Base-by-base conservation (phyloP, 2,329 filamentous ascomycete species). In the Ilyonectria sp. region DNA sequence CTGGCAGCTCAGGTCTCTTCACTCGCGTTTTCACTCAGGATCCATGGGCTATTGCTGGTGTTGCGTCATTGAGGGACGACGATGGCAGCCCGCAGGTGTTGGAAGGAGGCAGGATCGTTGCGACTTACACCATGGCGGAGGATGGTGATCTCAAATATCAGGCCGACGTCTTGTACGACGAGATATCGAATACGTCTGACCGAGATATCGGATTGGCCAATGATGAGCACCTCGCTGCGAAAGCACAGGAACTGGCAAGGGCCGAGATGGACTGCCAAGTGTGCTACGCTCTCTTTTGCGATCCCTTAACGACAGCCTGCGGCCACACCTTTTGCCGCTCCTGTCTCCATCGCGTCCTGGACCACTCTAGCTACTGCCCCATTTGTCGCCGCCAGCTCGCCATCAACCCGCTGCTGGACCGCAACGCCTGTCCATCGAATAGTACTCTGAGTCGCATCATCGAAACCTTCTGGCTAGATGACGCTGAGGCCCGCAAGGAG, bases 321-420 rank as follows among this genome's bases (percentile, higher is more conserved):
- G 95, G 95, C 1, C 95, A 98, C 79, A 97, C 94, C 0, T 95
- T 96, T 75, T 98, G 95, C 79, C 90, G 93, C 21, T 87, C 88
- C 66, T 98, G 95, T 78, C 84, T 97, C 23, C 89, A 91, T 63
- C 89, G 92, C 52, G 90, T 93, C 7, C 84, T 97, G 66, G 92
- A 95, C 74, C 92, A 96, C 77, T 92, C 92, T 2, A 87, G 89
- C 63, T 86, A 92, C 61, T 98, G 95, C 76, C 94, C 95, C 0
- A 87, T 94, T 15, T 98, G 95, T 77, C 91, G 95, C 55, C 87
- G 92, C 49, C 82, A 82, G 9, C 80, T 97, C 10, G 81, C 81
- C 4, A 83, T 89, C 50, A 84, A 84, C 47, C 82, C 86, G 4
- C 73, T 85, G 0, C 78, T 84, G 10, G 79, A 82, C 54, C 78